Percentiles rank a stretch among this genome's conserved stretches.
These are phyloP conservation scores for Passalora sequoiae DNA, from an alignment of 2,329 filamentous ascomycete species.

Conservation along the genomic window DNA sequence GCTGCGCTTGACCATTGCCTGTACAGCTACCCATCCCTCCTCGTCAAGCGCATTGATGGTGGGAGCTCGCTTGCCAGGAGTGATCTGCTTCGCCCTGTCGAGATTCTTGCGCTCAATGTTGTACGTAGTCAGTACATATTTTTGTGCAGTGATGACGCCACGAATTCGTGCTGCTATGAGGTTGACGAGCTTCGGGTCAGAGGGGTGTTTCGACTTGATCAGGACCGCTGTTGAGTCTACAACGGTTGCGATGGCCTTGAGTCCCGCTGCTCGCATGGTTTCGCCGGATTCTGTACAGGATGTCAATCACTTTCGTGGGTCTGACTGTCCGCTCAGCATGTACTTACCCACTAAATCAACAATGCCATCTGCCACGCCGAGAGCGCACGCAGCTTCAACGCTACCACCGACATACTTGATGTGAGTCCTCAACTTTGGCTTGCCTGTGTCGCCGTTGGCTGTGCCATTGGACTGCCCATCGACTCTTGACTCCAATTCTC, in stretches of 20 bases:
- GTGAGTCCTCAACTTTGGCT: conserved; percentile 68
- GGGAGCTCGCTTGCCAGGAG: conserved; percentile 87
- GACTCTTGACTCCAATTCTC: conserved; percentile 59
- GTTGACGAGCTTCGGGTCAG: conserved; percentile 73
- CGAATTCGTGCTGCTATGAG: conserved; percentile 81
- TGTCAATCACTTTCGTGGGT: conserved; percentile 1
- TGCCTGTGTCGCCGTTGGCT: conserved; percentile 35
- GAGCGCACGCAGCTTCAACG: conserved; percentile 91
- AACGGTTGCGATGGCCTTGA: conserved; percentile 92
- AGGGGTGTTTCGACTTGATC: conserved; percentile 81
- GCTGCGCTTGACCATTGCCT: conserved; percentile 87
- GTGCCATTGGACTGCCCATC: conserved; percentile 37
- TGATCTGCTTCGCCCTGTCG: conserved; percentile 65
- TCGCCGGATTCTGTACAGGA: conserved; percentile 77
- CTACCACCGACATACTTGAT: conserved; percentile 94
- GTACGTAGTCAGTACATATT: conserved; percentile 92
- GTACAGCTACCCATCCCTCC: conserved; percentile 89
- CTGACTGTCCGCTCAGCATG: not conserved
- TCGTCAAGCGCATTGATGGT: conserved; percentile 87
- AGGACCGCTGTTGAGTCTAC: conserved; percentile 81
- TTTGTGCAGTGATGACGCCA: conserved; percentile 92
- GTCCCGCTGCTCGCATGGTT: conserved; percentile 92
- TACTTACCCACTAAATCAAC: conserved; percentile 89
- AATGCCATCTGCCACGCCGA: conserved; percentile 94
- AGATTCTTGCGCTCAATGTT: conserved; percentile 75